Conservation (phyloP, 495 filamentous ascomycete species). For the Penicillium bialowiezense region DNA sequence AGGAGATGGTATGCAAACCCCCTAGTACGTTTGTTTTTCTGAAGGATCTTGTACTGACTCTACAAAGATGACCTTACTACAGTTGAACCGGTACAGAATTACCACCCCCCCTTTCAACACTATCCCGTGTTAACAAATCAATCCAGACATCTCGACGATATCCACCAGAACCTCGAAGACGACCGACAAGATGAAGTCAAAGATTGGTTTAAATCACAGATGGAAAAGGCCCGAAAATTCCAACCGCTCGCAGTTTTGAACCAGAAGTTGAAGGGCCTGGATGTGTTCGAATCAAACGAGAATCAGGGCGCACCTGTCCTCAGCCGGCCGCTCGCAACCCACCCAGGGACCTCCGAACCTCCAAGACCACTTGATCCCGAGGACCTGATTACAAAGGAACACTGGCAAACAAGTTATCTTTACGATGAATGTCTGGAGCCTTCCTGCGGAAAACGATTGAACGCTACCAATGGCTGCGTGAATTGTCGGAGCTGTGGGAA, state of each 20-base stretch:
- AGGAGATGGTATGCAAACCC: slow-evolving; percentile 74
- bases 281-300: slow-evolving; percentile 97
- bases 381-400: slow-evolving; percentile 78
- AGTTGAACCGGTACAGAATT: slow-evolving; percentile 73
- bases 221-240: slow-evolving; percentile 92
- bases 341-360: slow-evolving; percentile 32
- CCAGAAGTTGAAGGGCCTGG: slow-evolving; percentile 94
- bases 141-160: slow-evolving; percentile 83
- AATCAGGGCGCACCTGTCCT: slow-evolving; percentile 32
- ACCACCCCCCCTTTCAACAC: neutral
- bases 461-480: slow-evolving; percentile 74
- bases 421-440: slow-evolving; percentile 85
- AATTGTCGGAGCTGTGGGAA: slow-evolving; percentile 92
- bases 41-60: slow-evolving; percentile 11
- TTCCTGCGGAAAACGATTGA: slow-evolving; percentile 74
- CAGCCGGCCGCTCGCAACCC: slow-evolving; percentile 29
- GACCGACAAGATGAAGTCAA: slow-evolving; percentile 95
- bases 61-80: slow-evolving; percentile 78
- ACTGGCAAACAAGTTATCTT: slow-evolving; percentile 78
- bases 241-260: slow-evolving; percentile 89
- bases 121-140: slow-evolving; percentile 16
- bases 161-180: slow-evolving; percentile 89
- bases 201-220: slow-evolving; percentile 96
- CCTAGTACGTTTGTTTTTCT: neutral
- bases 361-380: slow-evolving; percentile 66